Conservation (phyloP, 495 filamentous ascomycete genomes). For the Podospora anserina region DNA sequence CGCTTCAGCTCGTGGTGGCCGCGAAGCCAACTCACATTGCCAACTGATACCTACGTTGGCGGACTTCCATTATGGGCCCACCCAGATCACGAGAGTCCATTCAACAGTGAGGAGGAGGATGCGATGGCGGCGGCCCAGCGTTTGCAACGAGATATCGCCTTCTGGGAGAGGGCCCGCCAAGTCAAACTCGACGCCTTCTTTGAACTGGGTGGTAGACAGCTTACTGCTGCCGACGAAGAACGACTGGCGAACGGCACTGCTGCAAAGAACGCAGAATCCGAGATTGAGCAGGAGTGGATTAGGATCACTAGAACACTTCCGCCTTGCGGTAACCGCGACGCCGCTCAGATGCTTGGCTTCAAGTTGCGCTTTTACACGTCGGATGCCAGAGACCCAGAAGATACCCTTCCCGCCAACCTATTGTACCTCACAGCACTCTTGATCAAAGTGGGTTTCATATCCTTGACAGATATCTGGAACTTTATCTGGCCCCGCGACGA, state of each 20-base stretch:
- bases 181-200: conserved; percentile 82
- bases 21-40: conserved; percentile 47
- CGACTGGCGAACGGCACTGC: conserved; percentile 44
- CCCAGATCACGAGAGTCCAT: conserved; percentile 59
- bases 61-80: conserved; percentile 80
- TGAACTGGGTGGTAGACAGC: conserved; percentile 65
- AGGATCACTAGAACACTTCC: conserved; percentile 73
- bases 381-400: conserved; percentile 59
- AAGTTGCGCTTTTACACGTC: conserved; percentile 93
- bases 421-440: conserved; percentile 86
- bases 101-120: conserved; percentile 63
- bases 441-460: conserved; percentile 97
- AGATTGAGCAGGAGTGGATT: conserved; percentile 66
- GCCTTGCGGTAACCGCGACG: conserved; percentile 80
- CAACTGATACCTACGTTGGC: conserved; percentile 37
- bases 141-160: conserved; percentile 64
- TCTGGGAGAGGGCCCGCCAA: conserved; percentile 77
- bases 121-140: conserved; percentile 47
- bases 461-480: conserved; percentile 86
- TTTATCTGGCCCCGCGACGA: conserved; percentile 87
- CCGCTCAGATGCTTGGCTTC: conserved; percentile 93
- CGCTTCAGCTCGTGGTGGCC: conserved; percentile 98
- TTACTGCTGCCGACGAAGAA: conserved; percentile 50
- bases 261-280: conserved; percentile 42
- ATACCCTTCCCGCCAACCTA: conserved; percentile 80